These are phyloP conservation scores for Gossypium thurberi DNA, from an alignment of 345 rosid genomes.

Conservation along the genomic window DNA sequence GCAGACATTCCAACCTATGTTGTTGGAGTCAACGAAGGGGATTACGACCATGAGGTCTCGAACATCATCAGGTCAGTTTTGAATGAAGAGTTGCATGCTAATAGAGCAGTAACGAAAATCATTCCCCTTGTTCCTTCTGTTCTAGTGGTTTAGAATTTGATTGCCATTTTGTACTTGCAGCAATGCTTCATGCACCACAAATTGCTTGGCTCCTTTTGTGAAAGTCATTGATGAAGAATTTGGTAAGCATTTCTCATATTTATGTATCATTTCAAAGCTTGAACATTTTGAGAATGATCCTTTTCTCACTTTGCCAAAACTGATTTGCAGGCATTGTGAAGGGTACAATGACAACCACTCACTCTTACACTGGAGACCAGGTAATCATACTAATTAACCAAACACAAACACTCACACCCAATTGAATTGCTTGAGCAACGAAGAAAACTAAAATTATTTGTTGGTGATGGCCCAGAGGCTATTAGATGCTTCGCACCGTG, in stretches of 20 bases:
- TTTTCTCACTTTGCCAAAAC: slow-evolving; percentile 4
- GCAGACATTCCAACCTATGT: slow-evolving; percentile 97
- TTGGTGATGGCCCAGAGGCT: slow-evolving; percentile 56
- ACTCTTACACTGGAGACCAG: slow-evolving; percentile 99
- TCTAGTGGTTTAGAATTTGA: neutral
- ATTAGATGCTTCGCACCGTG: slow-evolving; percentile 94
- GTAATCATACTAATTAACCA: slow-evolving; percentile 23
- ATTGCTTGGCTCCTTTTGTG: slow-evolving; percentile 91
- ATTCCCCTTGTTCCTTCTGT: neutral
- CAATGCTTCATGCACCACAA: slow-evolving; percentile 98
- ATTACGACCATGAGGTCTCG: slow-evolving; percentile 64
- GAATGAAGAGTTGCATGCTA: neutral
- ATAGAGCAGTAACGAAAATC: neutral
- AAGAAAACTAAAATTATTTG: neutral
- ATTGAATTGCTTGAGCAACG: neutral
- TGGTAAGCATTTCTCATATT: slow-evolving; percentile 33
- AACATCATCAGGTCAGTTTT: slow-evolving; percentile 70
- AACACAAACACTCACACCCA: neutral
- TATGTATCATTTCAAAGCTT: neutral
- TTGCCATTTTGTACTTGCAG: slow-evolving; percentile 31
- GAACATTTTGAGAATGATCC: neutral
- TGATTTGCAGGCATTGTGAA: slow-evolving; percentile 74
- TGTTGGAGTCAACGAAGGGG: slow-evolving; percentile 84
- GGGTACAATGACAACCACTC: slow-evolving; percentile 99
- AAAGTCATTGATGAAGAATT: slow-evolving; percentile 89